Percentiles rank a stretch among this genome's conserved stretches.
Conservation (phyloP, 2,329 filamentous ascomycete genomes). For the Colletotrichum viniferum region DNA sequence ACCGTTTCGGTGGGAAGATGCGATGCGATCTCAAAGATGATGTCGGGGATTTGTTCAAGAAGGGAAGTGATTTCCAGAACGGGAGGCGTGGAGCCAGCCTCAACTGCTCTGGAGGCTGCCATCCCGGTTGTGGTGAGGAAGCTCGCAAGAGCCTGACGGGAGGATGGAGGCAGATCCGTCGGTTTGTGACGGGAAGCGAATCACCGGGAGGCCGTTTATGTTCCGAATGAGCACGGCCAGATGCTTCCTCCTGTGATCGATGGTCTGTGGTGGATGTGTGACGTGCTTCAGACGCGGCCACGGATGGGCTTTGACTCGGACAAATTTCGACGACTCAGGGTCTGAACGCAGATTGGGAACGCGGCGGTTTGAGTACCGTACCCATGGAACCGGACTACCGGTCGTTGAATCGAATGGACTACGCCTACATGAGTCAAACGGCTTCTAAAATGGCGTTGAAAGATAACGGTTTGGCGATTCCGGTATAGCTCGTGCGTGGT, state of each 20-base stretch:
- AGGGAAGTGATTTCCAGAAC: neutral
- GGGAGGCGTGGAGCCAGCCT: neutral
- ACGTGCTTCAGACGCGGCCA: neutral
- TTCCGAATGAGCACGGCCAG: neutral
- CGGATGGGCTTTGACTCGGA: neutral
- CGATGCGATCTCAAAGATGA: slow-evolving; percentile 9
- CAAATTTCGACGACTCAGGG: neutral
- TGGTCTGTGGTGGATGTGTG: neutral
- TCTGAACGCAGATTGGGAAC: neutral
- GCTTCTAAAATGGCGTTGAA: neutral
- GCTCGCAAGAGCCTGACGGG: neutral
- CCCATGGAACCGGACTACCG: neutral
- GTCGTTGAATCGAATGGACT: neutral
- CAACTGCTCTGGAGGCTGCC: neutral
- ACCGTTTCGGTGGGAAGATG: slow-evolving; percentile 13
- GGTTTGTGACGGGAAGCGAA: neutral
- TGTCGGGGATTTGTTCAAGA: slow-evolving; percentile 6
- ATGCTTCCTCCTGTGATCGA: neutral
- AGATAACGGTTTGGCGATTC: neutral
- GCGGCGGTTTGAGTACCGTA: neutral
- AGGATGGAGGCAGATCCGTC: neutral
- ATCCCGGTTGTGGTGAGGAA: neutral
- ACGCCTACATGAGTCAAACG: neutral
- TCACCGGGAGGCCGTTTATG: neutral
- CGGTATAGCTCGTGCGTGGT: neutral